These are phyloP conservation scores for Prunus armeniaca DNA, from an alignment of 306 rosid species.

Conservation along the genomic window DNA sequence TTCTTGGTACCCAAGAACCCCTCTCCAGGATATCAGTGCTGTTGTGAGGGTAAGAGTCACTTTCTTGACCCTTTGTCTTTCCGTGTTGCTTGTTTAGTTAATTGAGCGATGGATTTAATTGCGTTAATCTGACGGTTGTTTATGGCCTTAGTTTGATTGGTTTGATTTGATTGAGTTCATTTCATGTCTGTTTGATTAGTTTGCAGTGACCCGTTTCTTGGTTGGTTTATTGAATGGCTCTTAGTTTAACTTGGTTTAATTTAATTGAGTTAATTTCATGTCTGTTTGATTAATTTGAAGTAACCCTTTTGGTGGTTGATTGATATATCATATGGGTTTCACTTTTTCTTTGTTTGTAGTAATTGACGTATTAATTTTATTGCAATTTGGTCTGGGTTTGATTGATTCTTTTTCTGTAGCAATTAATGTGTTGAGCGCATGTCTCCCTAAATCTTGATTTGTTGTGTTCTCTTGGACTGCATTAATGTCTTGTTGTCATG, in stretches of 20 bases:
- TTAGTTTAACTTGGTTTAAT: neutral
- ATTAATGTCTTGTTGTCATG: too few species aligned
- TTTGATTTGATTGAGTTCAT: too few species aligned
- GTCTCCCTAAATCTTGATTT: neutral
- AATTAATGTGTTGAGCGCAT: neutral
- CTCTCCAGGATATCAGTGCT: constrained; percentile 64
- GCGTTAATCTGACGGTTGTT: neutral
- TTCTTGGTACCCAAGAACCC: constrained; percentile 82
- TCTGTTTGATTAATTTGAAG: too few species aligned
- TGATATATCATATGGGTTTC: neutral
- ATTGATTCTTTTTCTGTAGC: neutral
- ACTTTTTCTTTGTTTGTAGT: neutral
- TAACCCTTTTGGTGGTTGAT: too few species aligned
- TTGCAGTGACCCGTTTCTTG: neutral
- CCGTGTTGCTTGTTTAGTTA: neutral
- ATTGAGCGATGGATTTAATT: neutral
- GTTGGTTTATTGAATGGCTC: neutral
- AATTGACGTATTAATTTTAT: neutral
- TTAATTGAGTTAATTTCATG: neutral
- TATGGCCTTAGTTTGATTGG: too few species aligned
- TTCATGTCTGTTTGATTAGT: too few species aligned
- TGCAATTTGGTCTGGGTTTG: neutral
- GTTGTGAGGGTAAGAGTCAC: constrained; percentile 43
- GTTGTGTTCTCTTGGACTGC: neutral
- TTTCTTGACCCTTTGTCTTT: neutral